phyloP scores from a whole-genome alignment of 2,329 filamentous ascomycete genomes.

The Neonectria sp. region DNA sequence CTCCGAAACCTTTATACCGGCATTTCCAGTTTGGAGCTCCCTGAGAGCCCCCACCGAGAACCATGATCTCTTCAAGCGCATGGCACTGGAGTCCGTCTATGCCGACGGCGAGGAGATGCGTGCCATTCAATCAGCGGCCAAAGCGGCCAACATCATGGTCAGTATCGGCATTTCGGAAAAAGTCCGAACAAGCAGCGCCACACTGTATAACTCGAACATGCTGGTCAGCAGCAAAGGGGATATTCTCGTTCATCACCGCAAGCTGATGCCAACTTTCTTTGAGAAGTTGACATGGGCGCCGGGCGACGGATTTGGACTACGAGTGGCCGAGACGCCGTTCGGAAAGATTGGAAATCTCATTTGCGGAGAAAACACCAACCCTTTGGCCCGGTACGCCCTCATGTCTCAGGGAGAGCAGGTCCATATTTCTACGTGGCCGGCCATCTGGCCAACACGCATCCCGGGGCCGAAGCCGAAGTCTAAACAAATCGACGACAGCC shows the following conservation, averaged over 20 bases:
- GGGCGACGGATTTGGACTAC: conserved; percentile 66
- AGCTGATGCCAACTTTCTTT: conserved; percentile 69
- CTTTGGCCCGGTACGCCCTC: conserved; percentile 65
- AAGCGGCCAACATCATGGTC: conserved; percentile 55
- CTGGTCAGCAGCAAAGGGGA: conserved; percentile 61
- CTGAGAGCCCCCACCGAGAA: conserved; percentile 63
- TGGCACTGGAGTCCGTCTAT: conserved; percentile 61
- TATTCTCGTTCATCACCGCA: conserved; percentile 66
- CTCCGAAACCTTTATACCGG: conserved; percentile 67
- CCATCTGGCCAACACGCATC: conserved; percentile 65
- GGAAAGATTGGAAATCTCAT: conserved; percentile 67
- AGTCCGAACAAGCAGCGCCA: conserved; percentile 58
- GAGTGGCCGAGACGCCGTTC: conserved; percentile 59
- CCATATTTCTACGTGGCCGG: conserved; percentile 70
- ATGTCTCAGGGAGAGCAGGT: conserved; percentile 70
- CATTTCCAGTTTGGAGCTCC: conserved; percentile 68
- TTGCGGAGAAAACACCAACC: conserved; percentile 72
- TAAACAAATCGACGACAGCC: background rate
- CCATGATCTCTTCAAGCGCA: conserved; percentile 63
- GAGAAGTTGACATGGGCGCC: conserved; percentile 70
- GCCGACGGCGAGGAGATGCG: conserved; percentile 62
- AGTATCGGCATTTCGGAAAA: conserved; percentile 68
- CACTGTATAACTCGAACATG: conserved; percentile 67
- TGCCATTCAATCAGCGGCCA: conserved; percentile 57
- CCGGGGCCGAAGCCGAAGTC: background rate